These are phyloP conservation scores for Geoglossum glabrum DNA, from an alignment of 495 filamentous ascomycete genomes.

Conservation along the genomic window DNA sequence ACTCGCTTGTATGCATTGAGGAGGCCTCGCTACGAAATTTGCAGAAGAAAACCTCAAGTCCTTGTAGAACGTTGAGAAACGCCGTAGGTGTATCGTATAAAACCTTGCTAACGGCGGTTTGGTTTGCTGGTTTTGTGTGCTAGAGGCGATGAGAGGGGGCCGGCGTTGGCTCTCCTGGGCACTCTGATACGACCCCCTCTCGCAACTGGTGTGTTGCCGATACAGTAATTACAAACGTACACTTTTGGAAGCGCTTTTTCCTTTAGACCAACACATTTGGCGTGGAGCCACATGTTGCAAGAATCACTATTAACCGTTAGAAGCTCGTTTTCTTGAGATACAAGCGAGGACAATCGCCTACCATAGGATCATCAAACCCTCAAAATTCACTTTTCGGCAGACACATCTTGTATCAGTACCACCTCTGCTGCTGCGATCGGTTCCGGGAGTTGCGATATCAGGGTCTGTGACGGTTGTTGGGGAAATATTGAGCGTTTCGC, in stretches of 20 bases:
- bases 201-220: slow-evolving; percentile 44
- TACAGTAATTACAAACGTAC: slow-evolving; percentile 66
- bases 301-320: slow-evolving; percentile 39
- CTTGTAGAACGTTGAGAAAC: no score
- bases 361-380: slow-evolving; percentile 73
- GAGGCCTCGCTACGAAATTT: background rate
- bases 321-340: background rate
- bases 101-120: slow-evolving; percentile 20
- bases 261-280: slow-evolving; percentile 53
- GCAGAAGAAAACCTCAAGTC: no score
- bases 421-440: slow-evolving; percentile 33
- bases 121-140: slow-evolving; percentile 31
- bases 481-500: slow-evolving; percentile 25
- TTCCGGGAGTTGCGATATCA: slow-evolving; percentile 44
- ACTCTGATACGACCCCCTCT: slow-evolving; percentile 43
- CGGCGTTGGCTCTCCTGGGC: slow-evolving; percentile 20
- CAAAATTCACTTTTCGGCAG: slow-evolving; percentile 44
- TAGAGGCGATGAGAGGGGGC: slow-evolving; percentile 32
- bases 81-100: slow-evolving; percentile 6
- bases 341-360: slow-evolving; percentile 19
- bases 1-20: background rate
- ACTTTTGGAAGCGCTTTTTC: slow-evolving; percentile 42
- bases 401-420: slow-evolving; percentile 47
- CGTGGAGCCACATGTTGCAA: slow-evolving; percentile 72
- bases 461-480: slow-evolving; percentile 50